A percentile compares a stretch with the other conserved stretches of the same genome.
These are phyloP conservation scores for Ascochyta pisi DNA, from an alignment of 2,329 filamentous ascomycete species.

Conservation along the genomic window DNA sequence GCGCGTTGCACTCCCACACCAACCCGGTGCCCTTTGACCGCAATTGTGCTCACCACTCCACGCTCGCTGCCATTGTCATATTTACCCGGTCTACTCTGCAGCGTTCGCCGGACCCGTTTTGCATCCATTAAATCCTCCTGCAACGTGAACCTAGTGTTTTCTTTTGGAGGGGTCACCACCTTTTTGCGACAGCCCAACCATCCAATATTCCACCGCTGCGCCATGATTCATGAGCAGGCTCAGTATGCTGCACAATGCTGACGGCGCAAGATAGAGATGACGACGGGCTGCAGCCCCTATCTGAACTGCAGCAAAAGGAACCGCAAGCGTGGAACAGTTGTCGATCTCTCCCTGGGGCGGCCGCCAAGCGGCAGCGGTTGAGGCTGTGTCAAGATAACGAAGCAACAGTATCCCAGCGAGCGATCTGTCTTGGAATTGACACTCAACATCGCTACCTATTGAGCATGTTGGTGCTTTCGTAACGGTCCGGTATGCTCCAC, in stretches of 20 bases:
- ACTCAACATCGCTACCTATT: slow-evolving; percentile 1
- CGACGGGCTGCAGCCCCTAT: slow-evolving; percentile 12
- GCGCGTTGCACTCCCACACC: slow-evolving; percentile 7
- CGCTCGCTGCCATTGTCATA: background rate
- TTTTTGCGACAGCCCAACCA: slow-evolving; percentile 4
- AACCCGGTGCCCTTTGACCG: slow-evolving; percentile 1
- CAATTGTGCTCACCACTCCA: background rate
- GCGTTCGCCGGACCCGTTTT: background rate
- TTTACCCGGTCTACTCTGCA: background rate
- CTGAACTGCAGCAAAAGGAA: slow-evolving; percentile 15
- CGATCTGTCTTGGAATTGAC: slow-evolving; percentile 18
- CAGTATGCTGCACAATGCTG: background rate
- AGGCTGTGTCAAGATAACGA: slow-evolving; percentile 23
- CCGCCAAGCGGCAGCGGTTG: slow-evolving; percentile 9
- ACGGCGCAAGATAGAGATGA: slow-evolving; percentile 5
- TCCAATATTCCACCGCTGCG: slow-evolving; percentile 2
- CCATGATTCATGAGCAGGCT: slow-evolving; percentile 12
- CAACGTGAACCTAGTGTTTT: background rate
- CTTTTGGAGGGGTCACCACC: background rate
- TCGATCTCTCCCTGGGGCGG: slow-evolving; percentile 7
- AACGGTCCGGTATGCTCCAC: background rate
- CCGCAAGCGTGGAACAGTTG: slow-evolving; percentile 16
- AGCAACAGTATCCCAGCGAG: slow-evolving; percentile 11
- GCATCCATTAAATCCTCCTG: background rate
- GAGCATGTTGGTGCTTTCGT: background rate